These are phyloP conservation scores for Priceomyces haplophilus DNA, from an alignment of 805 yeast species.

Conservation along the genomic window DNA sequence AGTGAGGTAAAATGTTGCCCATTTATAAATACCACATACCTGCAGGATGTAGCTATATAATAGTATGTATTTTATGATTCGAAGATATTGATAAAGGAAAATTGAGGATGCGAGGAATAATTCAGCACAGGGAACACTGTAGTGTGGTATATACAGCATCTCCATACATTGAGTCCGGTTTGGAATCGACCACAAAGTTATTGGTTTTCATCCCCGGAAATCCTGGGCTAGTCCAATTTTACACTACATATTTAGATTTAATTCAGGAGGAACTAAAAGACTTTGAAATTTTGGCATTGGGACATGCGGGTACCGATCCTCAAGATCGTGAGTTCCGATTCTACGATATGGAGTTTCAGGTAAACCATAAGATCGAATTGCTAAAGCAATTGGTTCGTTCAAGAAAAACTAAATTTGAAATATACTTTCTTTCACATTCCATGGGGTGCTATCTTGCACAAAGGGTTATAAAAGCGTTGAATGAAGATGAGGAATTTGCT, in stretches of 20 bases:
- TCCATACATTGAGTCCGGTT: not conserved
- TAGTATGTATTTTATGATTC: too few species aligned
- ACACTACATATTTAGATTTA: constrained; percentile 49
- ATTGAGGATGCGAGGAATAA: not conserved
- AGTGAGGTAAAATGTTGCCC: too few species aligned
- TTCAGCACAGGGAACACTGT: not conserved
- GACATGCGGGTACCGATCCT: constrained; percentile 57
- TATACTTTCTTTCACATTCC: constrained; percentile 64
- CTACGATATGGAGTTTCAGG: constrained; percentile 51
- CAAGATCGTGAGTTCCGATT: constrained; percentile 13
- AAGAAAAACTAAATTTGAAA: constrained; percentile 21
- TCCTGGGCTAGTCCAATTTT: constrained; percentile 70
- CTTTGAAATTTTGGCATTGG: constrained; percentile 55
- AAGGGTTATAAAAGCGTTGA: constrained; percentile 38
- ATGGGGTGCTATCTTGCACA: constrained; percentile 67
- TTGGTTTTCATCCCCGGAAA: constrained; percentile 71
- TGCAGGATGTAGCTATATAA: too few species aligned
- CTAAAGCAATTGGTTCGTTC: constrained; percentile 32
- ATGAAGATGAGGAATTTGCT: constrained; percentile 20
- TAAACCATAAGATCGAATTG: constrained; percentile 55
- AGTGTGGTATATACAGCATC: not conserved
- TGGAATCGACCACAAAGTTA: constrained; percentile 19
- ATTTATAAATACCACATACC: too few species aligned
- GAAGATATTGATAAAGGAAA: not conserved
- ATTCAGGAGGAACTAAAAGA: constrained; percentile 41